Evolutionary conservation across 2,329 filamentous ascomycete species (phyloP), one percentile per base, ranked within the genome.

Genomic region (Orbilia javanica): DNA sequence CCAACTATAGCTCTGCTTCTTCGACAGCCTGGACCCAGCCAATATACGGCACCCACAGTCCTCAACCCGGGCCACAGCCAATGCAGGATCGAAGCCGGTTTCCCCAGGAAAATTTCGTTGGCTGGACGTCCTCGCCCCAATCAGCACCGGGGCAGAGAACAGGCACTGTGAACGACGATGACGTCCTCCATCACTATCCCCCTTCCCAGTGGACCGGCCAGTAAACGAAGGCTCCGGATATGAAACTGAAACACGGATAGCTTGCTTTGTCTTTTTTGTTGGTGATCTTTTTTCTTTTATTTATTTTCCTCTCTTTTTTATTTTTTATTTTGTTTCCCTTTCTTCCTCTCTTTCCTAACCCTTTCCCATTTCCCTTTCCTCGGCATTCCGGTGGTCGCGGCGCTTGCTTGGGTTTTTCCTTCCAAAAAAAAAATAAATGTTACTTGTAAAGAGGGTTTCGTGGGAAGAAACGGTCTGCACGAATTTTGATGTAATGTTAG

Each of bases 401-500:
- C 57, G 74, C 74, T 71, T 78, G 31, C 63, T 78, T 50, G 60
- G 74, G 48, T 67, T 70, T 50, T 67, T 52, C 22, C 22, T 50
- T 44, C n/a, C 42, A 18, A 44, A 70, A 70, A 70, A 70, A 77
- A 63, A 25, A 62, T 68, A 78, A 72, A 78, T 72, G 34, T 63
- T 36, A 71, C 52, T 67, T 78, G 60, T 72, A 67, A 71, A 77
- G 63, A 68, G 39, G 53, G 60, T 34, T 60, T 48, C 36, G 60
- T 68, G 46, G 52, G 74, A 57, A 65, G 60, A 71, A 63, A 78
- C n/a, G 74, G 74, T 64, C 67, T 78, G 67, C 62, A 78, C 65
- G 73, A 67, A 13, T 52, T 78, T 78, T 71, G 53, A 55, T 76
- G 74, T 78, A 72, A 72, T 57, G 74, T 78, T 78, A 72, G 74